Conservation (phyloP, 768 basidiomycete genomes). For the Naematelia encephala region DNA sequence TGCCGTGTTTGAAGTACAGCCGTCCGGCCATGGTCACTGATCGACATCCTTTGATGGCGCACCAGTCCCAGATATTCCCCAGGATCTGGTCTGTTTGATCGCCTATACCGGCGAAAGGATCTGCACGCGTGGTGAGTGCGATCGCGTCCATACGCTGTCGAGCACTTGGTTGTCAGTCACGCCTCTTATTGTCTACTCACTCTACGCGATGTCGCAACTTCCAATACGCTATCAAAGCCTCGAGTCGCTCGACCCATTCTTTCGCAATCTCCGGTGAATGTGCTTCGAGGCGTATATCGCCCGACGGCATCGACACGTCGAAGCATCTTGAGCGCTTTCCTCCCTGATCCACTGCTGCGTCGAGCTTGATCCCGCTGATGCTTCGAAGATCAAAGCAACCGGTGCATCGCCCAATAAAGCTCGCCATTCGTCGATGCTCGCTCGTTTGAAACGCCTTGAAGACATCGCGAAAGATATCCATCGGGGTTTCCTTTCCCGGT, state of each 20-base stretch:
- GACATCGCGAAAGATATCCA: constrained; percentile 27
- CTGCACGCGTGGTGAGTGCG: constrained; percentile 12
- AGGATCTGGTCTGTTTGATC: constrained; percentile 53
- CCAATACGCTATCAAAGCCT: constrained; percentile 73
- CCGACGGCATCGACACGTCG: constrained; percentile 68
- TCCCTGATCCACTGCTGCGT: constrained; percentile 5
- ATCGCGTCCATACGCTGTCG: constrained; percentile 42
- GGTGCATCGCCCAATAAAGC: constrained; percentile 45
- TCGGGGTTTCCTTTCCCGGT: constrained; percentile 25
- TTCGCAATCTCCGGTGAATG: constrained; percentile 65
- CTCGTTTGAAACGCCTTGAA: constrained; percentile 31
- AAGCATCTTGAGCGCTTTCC: constrained; percentile 57
- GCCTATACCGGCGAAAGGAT: constrained; percentile 28
- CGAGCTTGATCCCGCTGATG: constrained; percentile 62
- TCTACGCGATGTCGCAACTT: constrained; percentile 69
- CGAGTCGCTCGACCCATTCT: constrained; percentile 81
- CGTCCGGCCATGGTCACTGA: constrained; percentile 71
- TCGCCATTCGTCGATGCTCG: constrained; percentile 43
- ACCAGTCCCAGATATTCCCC: constrained; percentile 77
- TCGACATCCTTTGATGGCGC: constrained; percentile 72
- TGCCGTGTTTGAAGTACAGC: constrained; percentile 66
- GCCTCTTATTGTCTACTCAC: constrained; percentile 28
- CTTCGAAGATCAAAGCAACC: constrained; percentile 71
- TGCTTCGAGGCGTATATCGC: constrained; percentile 76
- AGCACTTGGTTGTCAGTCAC: constrained; percentile 22